phyloP scores from a whole-genome alignment of 176 grass and related monocot genomes.

The Hordeum marinum region DNA sequence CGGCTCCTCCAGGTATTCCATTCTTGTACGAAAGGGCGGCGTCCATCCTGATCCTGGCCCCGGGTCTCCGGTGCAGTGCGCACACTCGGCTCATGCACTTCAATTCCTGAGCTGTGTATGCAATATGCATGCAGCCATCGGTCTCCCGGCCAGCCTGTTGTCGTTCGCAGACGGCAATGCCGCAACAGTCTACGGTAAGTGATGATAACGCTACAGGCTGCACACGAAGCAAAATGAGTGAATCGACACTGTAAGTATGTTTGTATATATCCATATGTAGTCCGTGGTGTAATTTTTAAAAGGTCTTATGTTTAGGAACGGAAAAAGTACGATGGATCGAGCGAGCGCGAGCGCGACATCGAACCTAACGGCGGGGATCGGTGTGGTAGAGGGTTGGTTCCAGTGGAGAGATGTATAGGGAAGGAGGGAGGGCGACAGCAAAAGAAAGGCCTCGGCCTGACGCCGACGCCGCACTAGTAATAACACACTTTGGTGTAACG shows the following conservation, averaged over 20 bases:
- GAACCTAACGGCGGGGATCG: conserved; percentile 18
- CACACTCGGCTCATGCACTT: background rate
- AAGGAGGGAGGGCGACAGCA: background rate
- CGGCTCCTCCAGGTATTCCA: background rate
- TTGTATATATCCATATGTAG: too few species aligned
- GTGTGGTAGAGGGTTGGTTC: background rate
- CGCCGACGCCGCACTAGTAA: background rate
- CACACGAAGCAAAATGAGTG: background rate
- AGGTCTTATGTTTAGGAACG: too few species aligned
- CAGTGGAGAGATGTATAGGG: background rate
- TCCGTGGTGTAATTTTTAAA: too few species aligned
- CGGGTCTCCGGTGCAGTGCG: conserved; percentile 14
- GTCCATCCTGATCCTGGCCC: background rate
- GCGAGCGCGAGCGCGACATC: background rate
- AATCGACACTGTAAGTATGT: too few species aligned
- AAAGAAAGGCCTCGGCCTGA: background rate
- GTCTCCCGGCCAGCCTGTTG: conserved; percentile 15
- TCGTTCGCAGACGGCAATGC: too few species aligned
- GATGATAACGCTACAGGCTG: too few species aligned
- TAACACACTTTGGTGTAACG: background rate
- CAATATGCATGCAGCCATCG: background rate
- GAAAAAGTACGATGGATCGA: too few species aligned
- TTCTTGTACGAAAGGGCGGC: conserved; percentile 33
- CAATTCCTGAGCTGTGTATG: conserved; percentile 30
- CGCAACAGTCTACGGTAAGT: too few species aligned